Base-by-base conservation (phyloP, 805 yeast species). In the Yamadazyma paraphyllophila region DNA sequence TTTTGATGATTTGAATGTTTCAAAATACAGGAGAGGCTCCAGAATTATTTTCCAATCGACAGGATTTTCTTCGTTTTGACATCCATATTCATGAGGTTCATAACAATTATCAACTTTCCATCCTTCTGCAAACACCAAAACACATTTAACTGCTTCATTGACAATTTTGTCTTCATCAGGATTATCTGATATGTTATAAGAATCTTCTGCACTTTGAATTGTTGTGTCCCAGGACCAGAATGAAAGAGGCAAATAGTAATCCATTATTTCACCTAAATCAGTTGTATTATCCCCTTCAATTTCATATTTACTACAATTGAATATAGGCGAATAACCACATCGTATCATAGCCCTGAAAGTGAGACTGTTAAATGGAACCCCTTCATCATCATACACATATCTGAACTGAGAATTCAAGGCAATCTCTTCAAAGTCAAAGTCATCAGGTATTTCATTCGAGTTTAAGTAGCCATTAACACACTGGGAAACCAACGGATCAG, bases 21-120 rank as follows among this genome's bases (percentile, higher is more conserved):
- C 67, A 53, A 82, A 81, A 60, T 81, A 86, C 7, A 45, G 56
- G 26, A 42, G 54, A 2, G 50, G 52, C 15, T 61, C 62, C 0
- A 52, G 46, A 0, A 76, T 57, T 0, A 82, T 41, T 1, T 44
- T 43, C 82, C 87, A 82, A 3, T 62, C 57, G 31, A 70, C 71
- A 0, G 75, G 66, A 32, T 71, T 52, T 1, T 56, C 46, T 1
- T 47, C 41, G 38, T 70, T 66, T 31, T 74, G 71, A 63, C 98
- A 92, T 1, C 85, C 78, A 16, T 74, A 80, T 4, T 63, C 67
- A 45, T 73, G 66, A 24, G 67, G 54, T 0, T 67, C 62, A 54
- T 83, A 81, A 64, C 98, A 92, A 54, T 88, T 79, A 11, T 71
- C 76, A 0, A 87, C 83, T 4, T 48, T 45, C 88, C 92, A 86